Evolutionary conservation across 768 basidiomycete genomes (phyloP), one percentile per base, ranked within the genome.

Genomic region (Suillus discolor): DNA sequence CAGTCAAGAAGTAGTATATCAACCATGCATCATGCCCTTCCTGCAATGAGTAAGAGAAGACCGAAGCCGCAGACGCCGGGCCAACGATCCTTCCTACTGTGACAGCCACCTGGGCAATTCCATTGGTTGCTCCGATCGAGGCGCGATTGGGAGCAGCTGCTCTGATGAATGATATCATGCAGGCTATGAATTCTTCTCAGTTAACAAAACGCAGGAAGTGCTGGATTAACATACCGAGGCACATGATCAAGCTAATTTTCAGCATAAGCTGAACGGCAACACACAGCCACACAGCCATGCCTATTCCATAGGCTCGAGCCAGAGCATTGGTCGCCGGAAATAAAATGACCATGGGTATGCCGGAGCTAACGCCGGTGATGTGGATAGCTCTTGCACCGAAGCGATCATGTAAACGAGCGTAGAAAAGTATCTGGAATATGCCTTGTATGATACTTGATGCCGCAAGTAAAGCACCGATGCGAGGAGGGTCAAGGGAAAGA

Each of bases 351-450:
- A 76, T 63, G 18, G 75, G 70, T 31, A 76, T 47, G 65, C 77
- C 79, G 38, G 68, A 69, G 8, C 57, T 15, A 61, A 77, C 68
- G 39, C 75, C 72, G 13, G 72, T 57, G 28, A 71, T 69, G 34
- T 78, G 72, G 7, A 82, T 36, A 15, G 31, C 68, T 66, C 75
- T 75, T 18, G 88, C 82, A 4, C 92, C 92, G 62, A 82, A 84
- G 8, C 78, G 76, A 45, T 85, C 81, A 62, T 88, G 80, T 28
- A 89, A 75, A 41, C 71, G 75, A 25, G 88, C 82, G 69, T 91
- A 93, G 78, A 85, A 86, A 60, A 87, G 78, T 20, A 86, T 78
- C 72, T 91, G 88, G 68, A 89, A 78, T 13, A 84, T 4, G 2
- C 89, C 79, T 7, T 69, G 65, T 0, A 62, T 59, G 16, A 78